Percentiles rank a stretch among this genome's conserved stretches.
phyloP scores from a whole-genome alignment of 257 asterid genomes.

The Solanum lycopersicoides region DNA sequence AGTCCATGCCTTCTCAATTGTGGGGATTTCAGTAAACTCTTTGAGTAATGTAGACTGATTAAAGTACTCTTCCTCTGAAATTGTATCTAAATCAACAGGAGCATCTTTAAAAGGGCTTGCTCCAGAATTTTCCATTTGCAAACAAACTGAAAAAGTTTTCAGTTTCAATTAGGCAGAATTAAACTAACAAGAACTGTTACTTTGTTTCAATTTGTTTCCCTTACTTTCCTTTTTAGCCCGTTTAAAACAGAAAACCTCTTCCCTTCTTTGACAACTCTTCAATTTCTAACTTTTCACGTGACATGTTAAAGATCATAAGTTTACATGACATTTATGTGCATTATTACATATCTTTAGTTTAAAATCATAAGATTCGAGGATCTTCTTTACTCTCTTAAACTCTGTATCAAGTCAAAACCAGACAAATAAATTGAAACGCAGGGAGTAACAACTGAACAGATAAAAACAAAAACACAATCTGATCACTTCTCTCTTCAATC shows the following conservation, averaged over 20 bases:
- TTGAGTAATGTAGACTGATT: slow-evolving; percentile 55
- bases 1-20: slow-evolving; percentile 91
- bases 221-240: not conserved
- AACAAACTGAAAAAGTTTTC: not conserved
- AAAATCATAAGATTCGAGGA: not conserved
- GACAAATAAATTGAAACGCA: not conserved
- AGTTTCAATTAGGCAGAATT: not conserved
- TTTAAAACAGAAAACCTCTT: not conserved
- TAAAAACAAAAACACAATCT: not conserved
- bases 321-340: not conserved
- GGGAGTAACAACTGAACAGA: not conserved
- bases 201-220: not conserved
- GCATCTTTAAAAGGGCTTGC: slow-evolving; percentile 18
- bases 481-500: not conserved
- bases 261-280: not conserved
- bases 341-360: not conserved
- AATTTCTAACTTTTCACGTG: not conserved
- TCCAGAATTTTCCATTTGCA: slow-evolving; percentile 27
- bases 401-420: not conserved
- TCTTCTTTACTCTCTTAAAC: not conserved
- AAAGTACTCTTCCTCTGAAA: slow-evolving; percentile 41
- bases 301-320: not conserved
- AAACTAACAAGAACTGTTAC: not conserved
- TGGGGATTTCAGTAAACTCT: slow-evolving; percentile 52
- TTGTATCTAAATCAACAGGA: slow-evolving; percentile 29